These are phyloP conservation scores for Cyclotella choctawhatcheeana DNA, from an alignment of 108 stramenopile genomes.

Conservation along the genomic window DNA sequence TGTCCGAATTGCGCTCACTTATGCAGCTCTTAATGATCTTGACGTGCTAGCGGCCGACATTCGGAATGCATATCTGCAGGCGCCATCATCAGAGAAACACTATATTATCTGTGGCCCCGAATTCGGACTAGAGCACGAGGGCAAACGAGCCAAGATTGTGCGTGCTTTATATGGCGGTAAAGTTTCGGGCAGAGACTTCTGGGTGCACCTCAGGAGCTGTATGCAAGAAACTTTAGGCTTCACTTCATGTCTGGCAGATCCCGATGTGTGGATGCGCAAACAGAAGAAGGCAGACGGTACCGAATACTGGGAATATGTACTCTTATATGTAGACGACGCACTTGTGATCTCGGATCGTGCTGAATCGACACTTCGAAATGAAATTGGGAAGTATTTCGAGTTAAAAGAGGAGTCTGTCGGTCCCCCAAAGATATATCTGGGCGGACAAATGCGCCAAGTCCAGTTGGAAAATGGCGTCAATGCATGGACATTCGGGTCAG, in stretches of 20 bases:
- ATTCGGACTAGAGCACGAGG: conserved; percentile 51
- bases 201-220: conserved; percentile 41
- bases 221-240: conserved; percentile 43
- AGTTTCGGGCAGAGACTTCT: conserved; percentile 47
- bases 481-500: too few relatives aligned
- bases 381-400: conserved; percentile 46
- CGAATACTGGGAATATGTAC: conserved; percentile 45
- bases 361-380: conserved; percentile 17
- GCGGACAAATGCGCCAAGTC: conserved; percentile 46
- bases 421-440: conserved; percentile 51
- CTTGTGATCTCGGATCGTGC: conserved; percentile 18
- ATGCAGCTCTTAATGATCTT: conserved; percentile 22
- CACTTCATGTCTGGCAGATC: conserved; percentile 46
- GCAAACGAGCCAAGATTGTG: conserved; percentile 49
- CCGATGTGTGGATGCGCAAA: conserved; percentile 39
- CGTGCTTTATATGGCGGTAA: conserved; percentile 64
- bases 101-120: conserved; percentile 42
- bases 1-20: conserved; percentile 9
- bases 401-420: conserved; percentile 57
- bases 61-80: conserved; percentile 43
- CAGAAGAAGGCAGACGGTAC: conserved; percentile 23
- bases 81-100: conserved; percentile 22
- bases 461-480: conserved; percentile 49
- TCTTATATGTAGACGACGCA: conserved; percentile 46
- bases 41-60: conserved; percentile 26